Base-by-base conservation (phyloP, 208 protist genomes). In the Leishmania major region DNA sequence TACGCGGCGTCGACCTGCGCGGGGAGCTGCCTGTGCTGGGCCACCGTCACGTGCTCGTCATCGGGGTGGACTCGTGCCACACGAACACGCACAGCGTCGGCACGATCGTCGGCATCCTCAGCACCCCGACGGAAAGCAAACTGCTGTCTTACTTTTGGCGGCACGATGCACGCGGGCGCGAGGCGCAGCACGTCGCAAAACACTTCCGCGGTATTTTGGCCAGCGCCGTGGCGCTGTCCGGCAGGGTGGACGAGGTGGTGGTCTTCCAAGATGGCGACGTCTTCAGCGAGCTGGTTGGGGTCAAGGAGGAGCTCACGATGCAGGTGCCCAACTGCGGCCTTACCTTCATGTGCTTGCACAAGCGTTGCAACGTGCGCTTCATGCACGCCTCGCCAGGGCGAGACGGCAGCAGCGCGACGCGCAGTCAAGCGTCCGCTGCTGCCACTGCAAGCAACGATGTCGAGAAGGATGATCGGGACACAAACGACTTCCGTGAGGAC, bases 281-380 rank as follows among this genome's bases (percentile, higher is more conserved):
- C 66, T 91, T 89, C 85, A 96, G 92, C 79, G 93, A 97, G 79
- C 70, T 96, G 62, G 75, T 76, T 3, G 89, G 75, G 2, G 90
- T 97, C 79, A 88, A 92, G 82, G 87, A 90, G 40, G 85, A 92
- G 64, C 59, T 98, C 53, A 78, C 82, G 43, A 64, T 79, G 55
- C 75, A 77, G 75, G 78, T 89, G 67, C 90, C 90, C 3, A 69
- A 70, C 28, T 96, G 93, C 75, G 95, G 95, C n/a, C 88, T 98
- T 45, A 96, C 94, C 10, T 98, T 96, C 69, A 90, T 96, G 88
- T 97, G 94, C 76, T 90, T 98, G 45, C 95, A 97, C 88, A 98
- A 98, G 88, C 90, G 94, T 22, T 92, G 92, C 64, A 96, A 98
- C 78, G 89, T 96, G 55, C 95, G 95, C 73, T 96, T 98, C 85